phyloP scores from a whole-genome alignment of 2,329 filamentous ascomycete species.

The Botrytis elliptica region DNA sequence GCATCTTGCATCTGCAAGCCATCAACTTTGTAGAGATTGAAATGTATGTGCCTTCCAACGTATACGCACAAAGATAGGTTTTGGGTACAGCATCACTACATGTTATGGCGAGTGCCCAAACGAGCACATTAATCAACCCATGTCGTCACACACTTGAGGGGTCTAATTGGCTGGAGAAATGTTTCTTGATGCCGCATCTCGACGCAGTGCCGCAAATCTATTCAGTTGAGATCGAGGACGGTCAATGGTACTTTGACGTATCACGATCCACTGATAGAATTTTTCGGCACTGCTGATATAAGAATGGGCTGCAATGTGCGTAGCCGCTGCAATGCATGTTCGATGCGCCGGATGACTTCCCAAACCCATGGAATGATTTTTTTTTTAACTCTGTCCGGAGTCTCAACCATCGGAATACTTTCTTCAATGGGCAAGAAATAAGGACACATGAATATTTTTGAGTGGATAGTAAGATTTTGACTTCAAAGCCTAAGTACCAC shows the following conservation, averaged over 20 bases:
- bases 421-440: neutral
- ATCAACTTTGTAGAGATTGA: constrained; percentile 8
- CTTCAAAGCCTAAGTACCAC: constrained; percentile 21
- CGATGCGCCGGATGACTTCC: constrained; percentile 20
- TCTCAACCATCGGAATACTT: neutral
- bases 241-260: neutral
- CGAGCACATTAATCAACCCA: constrained; percentile 2
- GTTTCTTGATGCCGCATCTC: neutral
- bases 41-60: neutral
- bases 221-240: neutral
- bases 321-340: constrained; percentile 15
- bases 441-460: constrained; percentile 1
- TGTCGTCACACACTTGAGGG: neutral
- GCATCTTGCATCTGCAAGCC: constrained; percentile 18
- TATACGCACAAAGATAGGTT: constrained; percentile 6
- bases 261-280: neutral
- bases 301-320: constrained; percentile 7
- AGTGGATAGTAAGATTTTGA: constrained; percentile 10
- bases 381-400: neutral
- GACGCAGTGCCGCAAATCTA: neutral
- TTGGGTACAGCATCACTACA: neutral
- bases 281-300: constrained; percentile 9
- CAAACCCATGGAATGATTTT: constrained; percentile 13
- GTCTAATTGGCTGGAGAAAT: neutral
- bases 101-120: neutral